Conservation (phyloP, 2,329 filamentous ascomycete species). For the Rutstroemia sp. region DNA sequence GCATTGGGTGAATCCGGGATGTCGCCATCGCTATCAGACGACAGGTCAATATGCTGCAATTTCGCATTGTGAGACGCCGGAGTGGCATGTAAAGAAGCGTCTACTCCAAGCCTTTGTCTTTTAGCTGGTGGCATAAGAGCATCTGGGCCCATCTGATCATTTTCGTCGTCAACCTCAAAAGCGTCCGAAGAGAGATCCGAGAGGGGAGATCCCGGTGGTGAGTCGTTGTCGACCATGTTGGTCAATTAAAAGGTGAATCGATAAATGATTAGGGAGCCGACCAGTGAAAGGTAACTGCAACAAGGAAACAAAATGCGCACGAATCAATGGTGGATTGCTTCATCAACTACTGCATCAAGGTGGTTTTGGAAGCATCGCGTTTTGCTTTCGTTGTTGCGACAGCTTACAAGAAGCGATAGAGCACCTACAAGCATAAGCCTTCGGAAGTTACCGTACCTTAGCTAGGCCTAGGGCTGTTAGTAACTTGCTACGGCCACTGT, state of each 20-base stretch:
- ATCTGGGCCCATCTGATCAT: slow-evolving; percentile 41
- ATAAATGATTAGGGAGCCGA: neutral
- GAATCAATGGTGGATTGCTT: neutral
- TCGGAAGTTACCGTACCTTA: neutral
- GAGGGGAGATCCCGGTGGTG: slow-evolving; percentile 51
- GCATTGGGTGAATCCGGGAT: slow-evolving; percentile 64
- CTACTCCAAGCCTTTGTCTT: slow-evolving; percentile 21
- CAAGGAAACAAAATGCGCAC: neutral
- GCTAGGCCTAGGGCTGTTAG: neutral
- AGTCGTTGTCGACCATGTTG: slow-evolving; percentile 43
- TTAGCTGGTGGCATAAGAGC: slow-evolving; percentile 28
- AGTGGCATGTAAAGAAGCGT: slow-evolving; percentile 17
- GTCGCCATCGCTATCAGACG: slow-evolving; percentile 83
- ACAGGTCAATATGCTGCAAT: slow-evolving; percentile 48
- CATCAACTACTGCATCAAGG: neutral
- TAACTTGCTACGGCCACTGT: no score
- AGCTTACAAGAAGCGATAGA: neutral
- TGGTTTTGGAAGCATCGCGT: neutral
- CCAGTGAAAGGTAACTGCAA: neutral
- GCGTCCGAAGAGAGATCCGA: slow-evolving; percentile 58
- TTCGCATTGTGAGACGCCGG: slow-evolving; percentile 28
- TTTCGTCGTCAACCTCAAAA: slow-evolving; percentile 46
- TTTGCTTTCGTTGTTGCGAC: neutral
- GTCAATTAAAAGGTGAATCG: neutral
- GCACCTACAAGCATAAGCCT: neutral